Evolutionary conservation across 2,329 filamentous ascomycete species (phyloP).

Genomic region (Chaetomiaceae sp.): DNA sequence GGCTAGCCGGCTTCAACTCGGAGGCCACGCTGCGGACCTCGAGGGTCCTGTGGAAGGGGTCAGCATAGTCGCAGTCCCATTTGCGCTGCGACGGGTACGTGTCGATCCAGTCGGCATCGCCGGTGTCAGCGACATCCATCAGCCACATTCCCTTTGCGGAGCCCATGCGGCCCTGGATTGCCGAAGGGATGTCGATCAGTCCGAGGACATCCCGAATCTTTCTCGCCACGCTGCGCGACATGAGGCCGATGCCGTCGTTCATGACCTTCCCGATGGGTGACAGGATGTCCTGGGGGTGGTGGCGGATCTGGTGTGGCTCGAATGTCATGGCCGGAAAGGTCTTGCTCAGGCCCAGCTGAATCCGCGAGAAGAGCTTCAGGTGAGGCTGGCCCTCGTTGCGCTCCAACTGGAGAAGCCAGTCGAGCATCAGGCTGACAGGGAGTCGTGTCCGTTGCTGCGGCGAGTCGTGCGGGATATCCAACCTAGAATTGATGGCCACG

Average conservation of each 20-base stretch:
- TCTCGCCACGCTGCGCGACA: slow-evolving; percentile 57
- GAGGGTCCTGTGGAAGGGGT: slow-evolving; percentile 55
- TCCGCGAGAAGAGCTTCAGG: slow-evolving; percentile 56
- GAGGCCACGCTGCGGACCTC: slow-evolving; percentile 54
- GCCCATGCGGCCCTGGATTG: slow-evolving; percentile 66
- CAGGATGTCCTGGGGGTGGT: slow-evolving; percentile 35
- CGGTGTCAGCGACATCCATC: slow-evolving; percentile 47
- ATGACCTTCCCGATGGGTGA: slow-evolving; percentile 46
- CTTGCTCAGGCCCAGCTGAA: slow-evolving; percentile 51
- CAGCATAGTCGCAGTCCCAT: slow-evolving; percentile 50
- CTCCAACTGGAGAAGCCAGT: slow-evolving; percentile 48
- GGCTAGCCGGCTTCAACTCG: slow-evolving; percentile 45
- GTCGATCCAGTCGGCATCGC: slow-evolving; percentile 58
- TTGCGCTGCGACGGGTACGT: slow-evolving; percentile 65
- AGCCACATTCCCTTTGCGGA: slow-evolving; percentile 75
- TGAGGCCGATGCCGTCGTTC: slow-evolving; percentile 63
- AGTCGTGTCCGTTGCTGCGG: slow-evolving; percentile 32
- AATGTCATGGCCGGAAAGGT: slow-evolving; percentile 46
- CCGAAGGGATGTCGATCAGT: slow-evolving; percentile 53
- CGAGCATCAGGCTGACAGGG: slow-evolving; percentile 40
- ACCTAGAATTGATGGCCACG: not conserved
- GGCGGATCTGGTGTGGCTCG: slow-evolving; percentile 42
- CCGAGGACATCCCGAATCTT: slow-evolving; percentile 49
- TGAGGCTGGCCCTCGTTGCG: slow-evolving; percentile 43
- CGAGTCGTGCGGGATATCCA: slow-evolving; percentile 26